A percentile compares a stretch with the other conserved stretches of the same genome.
phyloP scores from a whole-genome alignment of 2,329 filamentous ascomycete genomes.

The Pseudocercospora vitis region DNA sequence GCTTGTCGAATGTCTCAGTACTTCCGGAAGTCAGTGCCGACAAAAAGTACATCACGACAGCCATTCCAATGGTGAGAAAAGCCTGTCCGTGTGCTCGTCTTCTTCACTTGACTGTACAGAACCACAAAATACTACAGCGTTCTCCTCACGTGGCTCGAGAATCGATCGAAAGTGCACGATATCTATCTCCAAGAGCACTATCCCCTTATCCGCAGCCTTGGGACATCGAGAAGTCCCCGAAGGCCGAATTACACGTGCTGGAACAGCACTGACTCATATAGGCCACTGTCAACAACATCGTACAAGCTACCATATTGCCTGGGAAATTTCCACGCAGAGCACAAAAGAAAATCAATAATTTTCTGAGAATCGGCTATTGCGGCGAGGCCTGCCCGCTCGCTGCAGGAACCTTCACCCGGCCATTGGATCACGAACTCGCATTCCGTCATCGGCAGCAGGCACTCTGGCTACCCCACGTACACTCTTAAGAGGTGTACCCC shows the following conservation, averaged over 20 bases:
- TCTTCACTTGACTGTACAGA: neutral
- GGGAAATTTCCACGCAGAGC: neutral
- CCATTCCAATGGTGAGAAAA: too few relatives aligned
- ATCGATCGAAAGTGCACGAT: conserved; percentile 1
- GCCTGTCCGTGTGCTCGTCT: too few relatives aligned
- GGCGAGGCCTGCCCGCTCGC: conserved; percentile 4
- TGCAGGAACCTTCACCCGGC: conserved; percentile 8
- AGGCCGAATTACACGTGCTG: neutral
- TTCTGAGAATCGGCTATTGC: conserved; percentile 10
- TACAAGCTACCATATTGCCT: neutral
- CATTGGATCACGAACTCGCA: conserved; percentile 7
- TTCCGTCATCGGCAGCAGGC: conserved; percentile 9
- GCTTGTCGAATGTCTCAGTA: neutral
- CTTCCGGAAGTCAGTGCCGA: neutral
- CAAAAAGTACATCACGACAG: too few relatives aligned
- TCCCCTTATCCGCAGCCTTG: neutral
- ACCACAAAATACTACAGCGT: conserved; percentile 1
- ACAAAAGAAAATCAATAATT: neutral
- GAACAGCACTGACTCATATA: neutral
- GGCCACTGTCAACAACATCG: neutral
- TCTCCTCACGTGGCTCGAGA: conserved; percentile 8
- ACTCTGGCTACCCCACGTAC: conserved; percentile 22
- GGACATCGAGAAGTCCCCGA: conserved; percentile 3
- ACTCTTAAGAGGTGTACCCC: conserved; percentile 9
- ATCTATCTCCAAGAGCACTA: neutral